These are phyloP conservation scores for Asterella californica DNA, from an alignment of 225 moss, liverwort and hornwort species.

Conservation along the genomic window DNA sequence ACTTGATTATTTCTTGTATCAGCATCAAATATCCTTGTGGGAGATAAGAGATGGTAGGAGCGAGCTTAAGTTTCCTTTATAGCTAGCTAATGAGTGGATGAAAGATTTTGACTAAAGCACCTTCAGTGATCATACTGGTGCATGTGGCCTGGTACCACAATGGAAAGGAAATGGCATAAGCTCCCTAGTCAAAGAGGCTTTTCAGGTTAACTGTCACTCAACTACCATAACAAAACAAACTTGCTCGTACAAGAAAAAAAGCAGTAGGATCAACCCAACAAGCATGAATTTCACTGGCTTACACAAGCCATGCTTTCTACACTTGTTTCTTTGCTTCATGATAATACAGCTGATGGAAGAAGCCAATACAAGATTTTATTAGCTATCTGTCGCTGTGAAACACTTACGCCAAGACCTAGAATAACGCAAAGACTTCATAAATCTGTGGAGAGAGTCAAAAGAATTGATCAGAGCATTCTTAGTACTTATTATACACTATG, in stretches of 20 bases:
- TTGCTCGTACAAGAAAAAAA: too few relatives aligned
- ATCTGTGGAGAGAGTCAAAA: background rate
- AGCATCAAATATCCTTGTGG: too few relatives aligned
- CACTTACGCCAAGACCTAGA: background rate
- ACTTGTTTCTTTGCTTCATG: background rate
- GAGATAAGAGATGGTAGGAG: background rate
- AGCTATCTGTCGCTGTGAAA: background rate
- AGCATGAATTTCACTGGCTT: background rate
- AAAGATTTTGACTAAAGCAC: background rate
- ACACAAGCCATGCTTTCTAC: background rate
- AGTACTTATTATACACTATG: background rate
- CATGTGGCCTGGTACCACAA: slow-evolving; percentile 28
- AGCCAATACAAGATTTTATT: too few relatives aligned
- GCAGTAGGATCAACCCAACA: too few relatives aligned
- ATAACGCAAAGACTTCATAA: background rate
- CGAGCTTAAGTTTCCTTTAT: background rate
- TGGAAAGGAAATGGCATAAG: slow-evolving; percentile 1
- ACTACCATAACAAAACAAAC: too few relatives aligned
- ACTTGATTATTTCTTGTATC: too few relatives aligned
- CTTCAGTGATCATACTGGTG: background rate
- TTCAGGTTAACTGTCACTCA: slow-evolving; percentile 4
- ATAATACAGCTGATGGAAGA: too few relatives aligned
- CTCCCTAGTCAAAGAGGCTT: slow-evolving; percentile 4
- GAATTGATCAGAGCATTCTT: background rate
- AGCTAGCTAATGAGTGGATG: background rate